Percentiles rank a stretch among this genome's conserved stretches.
Evolutionary conservation across 257 asterid species (phyloP).

Genomic region (Scutellaria galericulata): DNA sequence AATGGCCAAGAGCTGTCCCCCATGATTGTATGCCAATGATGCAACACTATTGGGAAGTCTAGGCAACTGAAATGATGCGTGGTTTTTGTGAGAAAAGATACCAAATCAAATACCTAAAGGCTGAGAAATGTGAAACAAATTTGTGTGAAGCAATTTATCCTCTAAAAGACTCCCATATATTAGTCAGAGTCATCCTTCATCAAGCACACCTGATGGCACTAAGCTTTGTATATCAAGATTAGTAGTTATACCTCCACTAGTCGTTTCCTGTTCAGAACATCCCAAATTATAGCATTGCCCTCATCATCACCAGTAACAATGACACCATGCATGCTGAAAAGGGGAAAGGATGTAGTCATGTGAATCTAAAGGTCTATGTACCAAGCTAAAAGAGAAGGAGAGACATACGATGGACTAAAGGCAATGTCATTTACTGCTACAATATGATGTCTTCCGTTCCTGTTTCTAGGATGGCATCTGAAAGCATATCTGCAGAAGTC

Average conservation of each 20-base stretch:
- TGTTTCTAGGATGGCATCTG: slow-evolving; percentile 78
- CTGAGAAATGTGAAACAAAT: slow-evolving; percentile 12
- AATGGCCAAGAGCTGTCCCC: slow-evolving; percentile 72
- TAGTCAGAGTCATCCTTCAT: background rate
- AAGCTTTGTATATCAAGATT: slow-evolving; percentile 24
- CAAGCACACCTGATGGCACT: background rate
- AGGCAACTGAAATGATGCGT: slow-evolving; percentile 58
- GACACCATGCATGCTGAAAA: slow-evolving; percentile 54
- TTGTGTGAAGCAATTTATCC: background rate
- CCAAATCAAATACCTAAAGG: slow-evolving; percentile 7
- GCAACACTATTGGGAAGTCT: slow-evolving; percentile 62
- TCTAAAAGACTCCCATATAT: background rate
- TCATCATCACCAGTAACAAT: slow-evolving; percentile 81
- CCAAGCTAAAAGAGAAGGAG: slow-evolving; percentile 38
- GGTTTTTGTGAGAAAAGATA: slow-evolving; percentile 27
- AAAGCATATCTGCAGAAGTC: slow-evolving; percentile 72
- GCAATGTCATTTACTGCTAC: slow-evolving; percentile 81
- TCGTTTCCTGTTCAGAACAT: slow-evolving; percentile 69
- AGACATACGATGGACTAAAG: slow-evolving; percentile 75
- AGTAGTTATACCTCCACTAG: slow-evolving; percentile 58
- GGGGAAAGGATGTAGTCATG: slow-evolving; percentile 28
- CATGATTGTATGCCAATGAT: slow-evolving; percentile 75
- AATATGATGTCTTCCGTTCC: slow-evolving; percentile 55
- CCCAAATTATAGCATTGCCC: slow-evolving; percentile 79
- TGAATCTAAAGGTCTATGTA: slow-evolving; percentile 14